Evolutionary conservation across 2,329 filamentous ascomycete genomes (phyloP), one percentile per base, ranked within the genome.

Genomic region (Aspergillus aculeatinus): DNA sequence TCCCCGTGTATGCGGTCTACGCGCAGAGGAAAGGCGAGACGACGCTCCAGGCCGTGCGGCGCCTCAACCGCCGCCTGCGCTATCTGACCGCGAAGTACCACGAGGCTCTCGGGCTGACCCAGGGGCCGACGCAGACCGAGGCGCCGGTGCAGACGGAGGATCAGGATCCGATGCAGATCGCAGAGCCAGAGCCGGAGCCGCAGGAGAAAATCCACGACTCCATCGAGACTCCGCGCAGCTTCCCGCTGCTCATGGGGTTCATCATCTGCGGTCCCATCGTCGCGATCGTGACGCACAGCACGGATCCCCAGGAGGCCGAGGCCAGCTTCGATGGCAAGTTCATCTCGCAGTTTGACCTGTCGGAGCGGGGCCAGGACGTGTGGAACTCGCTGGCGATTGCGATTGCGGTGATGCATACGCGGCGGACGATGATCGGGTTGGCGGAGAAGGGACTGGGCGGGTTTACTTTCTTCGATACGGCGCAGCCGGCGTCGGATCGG

Each of bases 331-430:
- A 62, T 33, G 67, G 59, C 35, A 70, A 63, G 53, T 77, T 77
- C 11, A 79, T 87, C 53, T 80, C 78, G 5, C 79, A 81, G 55
- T 83, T 86, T 63, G 81, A 87, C 67, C 80, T 85, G 58, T 77
- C 76, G 4, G 78, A 83, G 48, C 69, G 72, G 9, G 79, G 79
- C 1, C 82, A 83, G 60, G 85, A 87, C 67, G 83, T 87, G 2
- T 88, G 85, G 85, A 86, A 85, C 66, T 78, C 81, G 4, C 73
- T 87, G 4, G 83, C 84, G 0, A 64, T 87, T 53, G 82, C 84
- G 0, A 83, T 87, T 59, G 73, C 83, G 5, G 75, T 84, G 11
- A 78, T 83, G 62, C 81, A 84, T 67, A 79, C 81, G 56, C 78
- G 84, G 5, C 81, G 82, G 60, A 77, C 79, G 35, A 78, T 84